Conservation (phyloP, 306 rosid species). For the Hippophae tibetana region DNA sequence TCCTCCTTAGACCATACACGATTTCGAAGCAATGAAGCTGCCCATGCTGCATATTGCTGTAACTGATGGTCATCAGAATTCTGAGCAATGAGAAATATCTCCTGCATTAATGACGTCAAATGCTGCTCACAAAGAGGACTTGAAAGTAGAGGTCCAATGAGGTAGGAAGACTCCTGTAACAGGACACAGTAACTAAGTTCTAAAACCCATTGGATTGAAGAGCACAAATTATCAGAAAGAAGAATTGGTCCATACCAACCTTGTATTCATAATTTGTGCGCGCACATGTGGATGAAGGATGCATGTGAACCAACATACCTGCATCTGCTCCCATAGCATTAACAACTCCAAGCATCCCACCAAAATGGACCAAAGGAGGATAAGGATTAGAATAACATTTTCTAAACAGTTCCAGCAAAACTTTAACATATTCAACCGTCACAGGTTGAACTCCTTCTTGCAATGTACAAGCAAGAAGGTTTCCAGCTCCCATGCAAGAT, state of each 20-base stretch:
- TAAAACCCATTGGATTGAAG: constrained; percentile 1
- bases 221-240: not conserved
- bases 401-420: constrained; percentile 57
- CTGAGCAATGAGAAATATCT: constrained; percentile 86
- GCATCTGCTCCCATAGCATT: constrained; percentile 74
- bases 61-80: constrained; percentile 63
- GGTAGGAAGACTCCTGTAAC: constrained; percentile 48
- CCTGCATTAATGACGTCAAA: constrained; percentile 76
- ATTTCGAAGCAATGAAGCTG: constrained; percentile 59
- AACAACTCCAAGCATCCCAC: constrained; percentile 89
- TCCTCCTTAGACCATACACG: constrained; percentile 55
- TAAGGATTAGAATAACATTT: constrained; percentile 68
- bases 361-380: constrained; percentile 65
- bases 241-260: constrained; percentile 30
- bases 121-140: constrained; percentile 47
- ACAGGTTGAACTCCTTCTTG: constrained; percentile 63
- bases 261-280: constrained; percentile 34
- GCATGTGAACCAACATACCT: constrained; percentile 45
- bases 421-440: constrained; percentile 49
- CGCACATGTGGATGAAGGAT: constrained; percentile 31
- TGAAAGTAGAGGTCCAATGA: constrained; percentile 60
- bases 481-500: constrained; percentile 85
- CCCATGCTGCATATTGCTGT: constrained; percentile 87
- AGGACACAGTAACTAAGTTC: constrained; percentile 17
- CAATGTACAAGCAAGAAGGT: constrained; percentile 48